phyloP scores from a whole-genome alignment of 73 alveolate species.

The Tetrahymena borealis region DNA sequence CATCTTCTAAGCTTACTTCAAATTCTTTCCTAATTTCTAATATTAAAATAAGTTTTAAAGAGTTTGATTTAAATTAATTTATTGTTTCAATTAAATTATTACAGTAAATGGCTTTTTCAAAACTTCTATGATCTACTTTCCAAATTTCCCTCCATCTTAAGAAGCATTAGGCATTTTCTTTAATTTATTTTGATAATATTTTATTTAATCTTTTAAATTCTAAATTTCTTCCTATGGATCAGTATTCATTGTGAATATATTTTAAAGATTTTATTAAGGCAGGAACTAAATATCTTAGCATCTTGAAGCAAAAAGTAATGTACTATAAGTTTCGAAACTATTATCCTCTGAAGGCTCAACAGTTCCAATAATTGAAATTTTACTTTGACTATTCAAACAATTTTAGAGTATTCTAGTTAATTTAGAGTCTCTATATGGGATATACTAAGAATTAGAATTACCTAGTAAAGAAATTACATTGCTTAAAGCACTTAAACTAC shows the following conservation, averaged over 20 bases:
- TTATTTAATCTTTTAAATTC: neutral
- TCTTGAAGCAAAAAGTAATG: neutral
- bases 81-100: neutral
- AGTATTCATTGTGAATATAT: neutral
- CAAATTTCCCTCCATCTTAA: neutral
- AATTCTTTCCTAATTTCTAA: neutral
- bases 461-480: conserved; percentile 90
- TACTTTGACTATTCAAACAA: conserved; percentile 83
- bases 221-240: neutral
- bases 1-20: neutral
- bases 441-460: conserved; percentile 58
- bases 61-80: neutral
- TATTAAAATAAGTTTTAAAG: neutral
- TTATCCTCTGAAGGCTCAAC: neutral
- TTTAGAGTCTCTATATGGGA: conserved; percentile 95
- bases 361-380: neutral
- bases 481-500: conserved; percentile 94
- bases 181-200: neutral
- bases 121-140: neutral
- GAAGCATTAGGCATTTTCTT: neutral
- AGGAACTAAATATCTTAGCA: neutral
- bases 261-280: neutral
- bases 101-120: neutral
- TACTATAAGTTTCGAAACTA: neutral
- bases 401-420: conserved; percentile 91